Percentiles rank a stretch among this genome's conserved stretches.
Evolutionary conservation across 257 asterid species (phyloP).

Genomic region (Thymus quinquecostatus): DNA sequence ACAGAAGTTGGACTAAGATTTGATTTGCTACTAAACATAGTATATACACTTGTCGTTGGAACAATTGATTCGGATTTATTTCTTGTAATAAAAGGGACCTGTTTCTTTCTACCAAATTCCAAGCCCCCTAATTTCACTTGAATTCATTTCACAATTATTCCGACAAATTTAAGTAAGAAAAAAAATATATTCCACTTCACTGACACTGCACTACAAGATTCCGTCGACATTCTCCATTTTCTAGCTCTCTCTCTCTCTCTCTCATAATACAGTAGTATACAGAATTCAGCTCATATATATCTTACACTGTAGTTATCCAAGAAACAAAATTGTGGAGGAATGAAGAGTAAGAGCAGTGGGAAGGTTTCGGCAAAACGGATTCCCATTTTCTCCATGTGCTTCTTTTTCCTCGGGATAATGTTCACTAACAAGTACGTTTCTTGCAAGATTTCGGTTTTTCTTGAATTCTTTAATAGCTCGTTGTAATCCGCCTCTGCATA

Average conservation of each 20-base stretch:
- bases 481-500: background rate
- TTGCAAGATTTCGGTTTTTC: conserved; percentile 12
- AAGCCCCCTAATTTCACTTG: background rate
- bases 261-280: background rate
- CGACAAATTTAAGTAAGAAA: conserved; percentile 1
- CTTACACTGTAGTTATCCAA: background rate
- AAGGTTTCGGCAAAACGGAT: conserved; percentile 76
- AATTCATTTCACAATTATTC: conserved; percentile 5
- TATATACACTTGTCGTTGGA: background rate
- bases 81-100: background rate
- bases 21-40: background rate
- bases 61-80: background rate
- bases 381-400: conserved; percentile 71
- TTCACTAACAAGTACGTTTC: conserved; percentile 60
- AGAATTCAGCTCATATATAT: background rate
- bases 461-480: background rate
- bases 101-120: background rate
- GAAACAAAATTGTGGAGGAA: conserved; percentile 18
- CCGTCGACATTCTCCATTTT: conserved; percentile 40
- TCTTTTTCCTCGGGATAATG: conserved; percentile 74
- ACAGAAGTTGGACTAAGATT: background rate
- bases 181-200: background rate
- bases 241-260: conserved; percentile 22
- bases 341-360: conserved; percentile 63
- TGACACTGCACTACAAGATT: conserved; percentile 28